A percentile compares a stretch with the other conserved stretches of the same genome.
Conservation (phyloP, 192 early-diverging fungal species). For the Umbelopsis sp. region DNA sequence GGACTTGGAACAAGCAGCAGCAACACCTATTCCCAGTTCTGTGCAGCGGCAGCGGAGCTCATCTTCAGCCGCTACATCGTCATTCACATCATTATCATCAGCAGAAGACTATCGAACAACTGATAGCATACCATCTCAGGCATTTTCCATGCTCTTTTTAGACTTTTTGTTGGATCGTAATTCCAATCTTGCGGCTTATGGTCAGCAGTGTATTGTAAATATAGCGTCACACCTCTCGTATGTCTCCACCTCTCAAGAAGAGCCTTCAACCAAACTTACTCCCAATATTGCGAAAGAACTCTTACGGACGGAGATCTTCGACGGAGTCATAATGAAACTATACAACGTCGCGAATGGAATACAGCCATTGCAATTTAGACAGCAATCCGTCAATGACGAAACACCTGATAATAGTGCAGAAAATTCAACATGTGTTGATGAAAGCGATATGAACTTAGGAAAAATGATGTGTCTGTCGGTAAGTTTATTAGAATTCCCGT, state of each 20-base stretch:
- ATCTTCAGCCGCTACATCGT: neutral
- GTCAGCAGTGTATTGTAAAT: conserved; percentile 37
- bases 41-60: neutral
- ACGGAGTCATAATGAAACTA: conserved; percentile 46
- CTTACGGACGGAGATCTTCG: conserved; percentile 46
- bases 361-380: neutral
- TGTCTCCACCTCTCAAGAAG: neutral
- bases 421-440: neutral
- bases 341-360: neutral
- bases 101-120: neutral
- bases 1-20: neutral
- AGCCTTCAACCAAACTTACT: neutral
- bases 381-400: conserved; percentile 16
- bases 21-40: neutral
- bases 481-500: neutral
- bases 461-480: conserved; percentile 26
- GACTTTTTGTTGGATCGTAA: conserved; percentile 52
- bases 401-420: conserved; percentile 8
- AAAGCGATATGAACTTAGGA: conserved; percentile 14
- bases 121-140: conserved; percentile 31
- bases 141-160: conserved; percentile 45
- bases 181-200: conserved; percentile 40
- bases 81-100: neutral
- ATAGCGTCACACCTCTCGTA: conserved; percentile 35
- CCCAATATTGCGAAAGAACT: conserved; percentile 30